Evolutionary conservation across 768 basidiomycete genomes (phyloP).

Genomic region (Leccinum broughii): DNA sequence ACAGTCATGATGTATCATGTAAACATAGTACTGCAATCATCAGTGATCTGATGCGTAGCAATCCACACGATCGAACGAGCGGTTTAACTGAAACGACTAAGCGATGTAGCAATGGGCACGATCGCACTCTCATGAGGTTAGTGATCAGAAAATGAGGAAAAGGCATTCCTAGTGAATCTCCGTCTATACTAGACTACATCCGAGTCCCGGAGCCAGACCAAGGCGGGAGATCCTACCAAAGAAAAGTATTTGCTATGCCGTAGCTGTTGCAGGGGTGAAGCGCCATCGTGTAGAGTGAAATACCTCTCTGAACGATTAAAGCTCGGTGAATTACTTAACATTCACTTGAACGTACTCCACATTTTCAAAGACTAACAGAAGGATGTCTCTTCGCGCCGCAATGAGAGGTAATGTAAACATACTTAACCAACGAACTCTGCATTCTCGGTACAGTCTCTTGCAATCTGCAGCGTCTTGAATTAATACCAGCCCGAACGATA

Average conservation of each 20-base stretch:
- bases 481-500: slow-evolving; percentile 4
- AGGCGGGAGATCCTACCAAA: not conserved
- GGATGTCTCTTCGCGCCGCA: slow-evolving; percentile 12
- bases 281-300: not conserved
- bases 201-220: not conserved
- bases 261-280: not conserved
- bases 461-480: slow-evolving; percentile 45
- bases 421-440: slow-evolving; percentile 50
- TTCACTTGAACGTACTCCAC: slow-evolving; percentile 16
- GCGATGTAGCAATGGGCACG: not conserved
- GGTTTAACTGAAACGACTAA: not conserved
- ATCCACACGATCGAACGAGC: not conserved
- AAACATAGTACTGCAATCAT: too few relatives aligned
- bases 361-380: slow-evolving; percentile 21
- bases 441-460: slow-evolving; percentile 63
- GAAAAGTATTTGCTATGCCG: not conserved
- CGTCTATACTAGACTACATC: slow-evolving; percentile 12
- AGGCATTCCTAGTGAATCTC: slow-evolving; percentile 20
- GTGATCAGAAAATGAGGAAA: slow-evolving; percentile 2
- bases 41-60: not conserved
- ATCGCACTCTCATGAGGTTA: not conserved
- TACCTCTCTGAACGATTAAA: slow-evolving; percentile 5
- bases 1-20: not conserved
- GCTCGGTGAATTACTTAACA: slow-evolving; percentile 9
- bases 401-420: slow-evolving; percentile 7